Conservation (phyloP, 352 stramenopile genomes). For the Globisporangium barbulae region DNA sequence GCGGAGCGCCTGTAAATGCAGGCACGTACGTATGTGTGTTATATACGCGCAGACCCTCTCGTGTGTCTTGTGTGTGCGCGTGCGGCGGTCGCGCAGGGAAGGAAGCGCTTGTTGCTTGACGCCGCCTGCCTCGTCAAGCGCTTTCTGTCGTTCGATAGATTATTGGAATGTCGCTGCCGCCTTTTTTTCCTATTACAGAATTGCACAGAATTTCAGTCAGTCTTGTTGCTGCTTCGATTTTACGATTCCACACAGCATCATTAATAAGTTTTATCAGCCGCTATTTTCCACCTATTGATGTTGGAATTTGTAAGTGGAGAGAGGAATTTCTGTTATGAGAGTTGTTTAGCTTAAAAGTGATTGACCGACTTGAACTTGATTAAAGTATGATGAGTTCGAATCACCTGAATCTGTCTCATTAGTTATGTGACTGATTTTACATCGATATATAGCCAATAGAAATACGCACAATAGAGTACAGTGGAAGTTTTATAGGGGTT, state of each 20-base stretch:
- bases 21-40: background rate
- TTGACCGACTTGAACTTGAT: too few species aligned
- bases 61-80: background rate
- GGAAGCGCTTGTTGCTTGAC: background rate
- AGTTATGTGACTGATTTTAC: too few species aligned
- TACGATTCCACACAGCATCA: background rate
- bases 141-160: background rate
- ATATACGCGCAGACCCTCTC: background rate
- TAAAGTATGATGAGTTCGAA: too few species aligned
- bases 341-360: too few species aligned
- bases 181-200: background rate
- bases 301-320: background rate
- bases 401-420: too few species aligned
- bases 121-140: background rate
- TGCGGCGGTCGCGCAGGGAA: background rate
- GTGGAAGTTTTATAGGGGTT: too few species aligned
- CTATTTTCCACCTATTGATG: background rate
- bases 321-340: background rate
- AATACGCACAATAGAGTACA: too few species aligned
- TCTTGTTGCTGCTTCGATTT: background rate
- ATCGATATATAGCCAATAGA: too few species aligned
- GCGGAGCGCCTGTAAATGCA: background rate
- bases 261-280: background rate
- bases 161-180: constrained; percentile 1
- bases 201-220: background rate